Conservation (phyloP, 495 filamentous ascomycete species). For the Lentithecium fluviatile region DNA sequence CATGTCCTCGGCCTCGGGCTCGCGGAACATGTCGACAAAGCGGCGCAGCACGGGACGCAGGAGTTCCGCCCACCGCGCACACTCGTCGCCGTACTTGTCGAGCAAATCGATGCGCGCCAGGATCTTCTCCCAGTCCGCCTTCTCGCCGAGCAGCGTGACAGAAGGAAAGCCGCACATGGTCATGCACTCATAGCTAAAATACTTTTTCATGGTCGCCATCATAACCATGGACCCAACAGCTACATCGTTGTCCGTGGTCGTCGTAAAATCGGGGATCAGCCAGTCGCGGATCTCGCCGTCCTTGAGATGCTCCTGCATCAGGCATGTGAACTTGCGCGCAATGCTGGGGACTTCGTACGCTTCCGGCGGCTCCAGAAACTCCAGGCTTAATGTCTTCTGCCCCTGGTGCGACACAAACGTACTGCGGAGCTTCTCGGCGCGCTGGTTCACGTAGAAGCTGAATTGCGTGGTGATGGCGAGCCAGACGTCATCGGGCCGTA, state of each 20-base stretch:
- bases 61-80: constrained; percentile 32
- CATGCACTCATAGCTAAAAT: not conserved
- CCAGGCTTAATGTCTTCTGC: constrained; percentile 49
- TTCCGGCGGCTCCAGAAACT: constrained; percentile 25
- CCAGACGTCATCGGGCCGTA: constrained; percentile 65
- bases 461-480: constrained; percentile 58
- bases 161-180: not conserved
- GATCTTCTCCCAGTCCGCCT: constrained; percentile 31
- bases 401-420: constrained; percentile 49
- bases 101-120: constrained; percentile 40
- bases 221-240: constrained; percentile 39
- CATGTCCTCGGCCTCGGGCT: constrained; percentile 35
- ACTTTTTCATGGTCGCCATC: not conserved
- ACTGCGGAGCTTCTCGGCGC: constrained; percentile 48
- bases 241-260: constrained; percentile 43
- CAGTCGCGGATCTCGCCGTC: not conserved
- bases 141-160: constrained; percentile 15
- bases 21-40: constrained; percentile 41
- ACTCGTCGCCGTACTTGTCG: constrained; percentile 41
- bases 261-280: constrained; percentile 35
- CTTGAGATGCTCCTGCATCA: not conserved
- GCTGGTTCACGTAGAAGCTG: constrained; percentile 51
- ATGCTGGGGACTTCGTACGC: too few species aligned
- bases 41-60: constrained; percentile 42
- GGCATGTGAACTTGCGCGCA: too few species aligned